Conservation (phyloP, 108 stramenopile genomes). For the Bacterosira constricta region DNA sequence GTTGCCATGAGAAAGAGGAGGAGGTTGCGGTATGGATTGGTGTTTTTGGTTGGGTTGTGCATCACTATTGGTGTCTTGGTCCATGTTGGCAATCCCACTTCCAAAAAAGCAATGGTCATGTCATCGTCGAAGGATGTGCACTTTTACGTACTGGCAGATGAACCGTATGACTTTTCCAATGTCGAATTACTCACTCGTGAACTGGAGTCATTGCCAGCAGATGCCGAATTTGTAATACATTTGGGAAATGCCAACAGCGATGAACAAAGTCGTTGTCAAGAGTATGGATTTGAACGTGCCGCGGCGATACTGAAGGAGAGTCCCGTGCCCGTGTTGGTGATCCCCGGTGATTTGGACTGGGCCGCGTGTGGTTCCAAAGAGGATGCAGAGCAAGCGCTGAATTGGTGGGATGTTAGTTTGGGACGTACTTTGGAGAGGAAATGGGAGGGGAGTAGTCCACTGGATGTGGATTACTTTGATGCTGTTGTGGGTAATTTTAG, state of each 20-base stretch:
- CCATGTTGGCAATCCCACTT: conserved; percentile 25
- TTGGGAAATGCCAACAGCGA: conserved; percentile 77
- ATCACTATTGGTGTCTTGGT: conserved; percentile 28
- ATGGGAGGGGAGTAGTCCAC: conserved; percentile 22
- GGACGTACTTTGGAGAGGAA: conserved; percentile 57
- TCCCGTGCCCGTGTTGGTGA: conserved; percentile 63
- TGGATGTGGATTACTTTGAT: conserved; percentile 45
- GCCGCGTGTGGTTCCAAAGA: conserved; percentile 59
- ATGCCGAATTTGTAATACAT: conserved; percentile 78
- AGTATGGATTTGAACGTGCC: conserved; percentile 53
- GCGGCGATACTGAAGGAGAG: conserved; percentile 46
- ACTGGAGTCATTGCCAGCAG: conserved; percentile 54
- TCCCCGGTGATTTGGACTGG: conserved; percentile 83
- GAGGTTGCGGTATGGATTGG: conserved; percentile 21
- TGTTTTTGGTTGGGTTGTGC: conserved; percentile 7
- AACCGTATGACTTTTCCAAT: conserved; percentile 57
- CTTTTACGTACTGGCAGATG: conserved; percentile 79
- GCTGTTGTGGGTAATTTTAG: conserved; percentile 65
- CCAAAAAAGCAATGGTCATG: background rate
- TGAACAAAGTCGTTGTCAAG: conserved; percentile 51
- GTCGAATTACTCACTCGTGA: conserved; percentile 51
- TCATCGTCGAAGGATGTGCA: conserved; percentile 35
- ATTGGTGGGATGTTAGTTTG: conserved; percentile 61
- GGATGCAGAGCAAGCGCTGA: conserved; percentile 19
- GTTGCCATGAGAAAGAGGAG: conserved; percentile 24